Percentiles rank a stretch among this genome's conserved stretches.
phyloP scores from a whole-genome alignment of 2,329 filamentous ascomycete genomes.

The Bimuria novae-zelandiae region DNA sequence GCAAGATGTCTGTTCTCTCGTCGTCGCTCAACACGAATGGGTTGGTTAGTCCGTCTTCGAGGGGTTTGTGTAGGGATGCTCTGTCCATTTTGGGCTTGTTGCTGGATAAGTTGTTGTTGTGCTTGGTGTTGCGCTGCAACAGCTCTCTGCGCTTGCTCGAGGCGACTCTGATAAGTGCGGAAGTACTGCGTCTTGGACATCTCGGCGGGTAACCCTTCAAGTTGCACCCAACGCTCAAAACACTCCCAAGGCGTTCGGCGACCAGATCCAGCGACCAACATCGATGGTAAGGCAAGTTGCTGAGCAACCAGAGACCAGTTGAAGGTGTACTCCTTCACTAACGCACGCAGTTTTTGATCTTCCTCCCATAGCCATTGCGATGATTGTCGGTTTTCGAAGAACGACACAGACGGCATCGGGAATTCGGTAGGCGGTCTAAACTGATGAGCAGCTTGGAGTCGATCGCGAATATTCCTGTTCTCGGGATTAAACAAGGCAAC shows the following conservation, averaged over 20 bases:
- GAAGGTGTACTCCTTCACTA: constrained; percentile 92
- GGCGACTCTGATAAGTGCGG: constrained; percentile 69
- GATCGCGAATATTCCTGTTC: constrained; percentile 85
- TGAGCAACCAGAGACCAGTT: constrained; percentile 96
- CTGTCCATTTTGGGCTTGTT: constrained; percentile 57
- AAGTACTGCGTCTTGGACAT: constrained; percentile 97
- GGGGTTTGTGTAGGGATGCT: constrained; percentile 56
- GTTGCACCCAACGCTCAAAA: constrained; percentile 92
- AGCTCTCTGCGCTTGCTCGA: constrained; percentile 66
- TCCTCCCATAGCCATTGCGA: constrained; percentile 92
- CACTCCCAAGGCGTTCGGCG: constrained; percentile 97
- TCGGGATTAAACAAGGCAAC: constrained; percentile 89
- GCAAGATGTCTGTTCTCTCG: constrained; percentile 85
- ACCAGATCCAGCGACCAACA: constrained; percentile 84
- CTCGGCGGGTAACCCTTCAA: constrained; percentile 88
- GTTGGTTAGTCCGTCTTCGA: constrained; percentile 72
- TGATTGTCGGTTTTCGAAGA: constrained; percentile 83
- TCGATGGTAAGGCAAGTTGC: constrained; percentile 73
- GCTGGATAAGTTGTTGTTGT: constrained; percentile 59
- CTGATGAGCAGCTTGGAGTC: constrained; percentile 87
- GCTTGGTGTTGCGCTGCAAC: constrained; percentile 62
- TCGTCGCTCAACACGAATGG: constrained; percentile 82
- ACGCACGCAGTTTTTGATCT: constrained; percentile 82
- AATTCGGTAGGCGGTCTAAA: constrained; percentile 93
- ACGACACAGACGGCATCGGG: constrained; percentile 84